Evolutionary conservation across 305 asterid species (phyloP).

Genomic region (Solanum hybrid): DNA sequence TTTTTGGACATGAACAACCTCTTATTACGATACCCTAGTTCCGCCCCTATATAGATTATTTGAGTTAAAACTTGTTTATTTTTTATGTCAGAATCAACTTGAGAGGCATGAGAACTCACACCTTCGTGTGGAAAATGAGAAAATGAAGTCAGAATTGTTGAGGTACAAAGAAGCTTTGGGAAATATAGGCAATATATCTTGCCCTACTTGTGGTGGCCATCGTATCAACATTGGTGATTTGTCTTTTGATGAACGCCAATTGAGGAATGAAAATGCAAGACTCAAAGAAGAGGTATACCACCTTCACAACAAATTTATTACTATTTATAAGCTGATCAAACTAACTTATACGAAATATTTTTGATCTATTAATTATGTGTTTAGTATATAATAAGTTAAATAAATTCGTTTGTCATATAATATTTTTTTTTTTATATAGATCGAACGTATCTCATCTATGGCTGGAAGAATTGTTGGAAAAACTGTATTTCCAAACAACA

Average conservation of each 20-base stretch:
- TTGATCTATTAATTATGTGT: not conserved
- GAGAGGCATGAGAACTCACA: slow-evolving; percentile 23
- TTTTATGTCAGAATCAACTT: slow-evolving; percentile 14
- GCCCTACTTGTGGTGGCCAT: slow-evolving; percentile 17
- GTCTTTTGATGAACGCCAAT: slow-evolving; percentile 14
- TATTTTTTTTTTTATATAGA: not conserved
- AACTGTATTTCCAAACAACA: not conserved
- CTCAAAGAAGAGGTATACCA: slow-evolving; percentile 17
- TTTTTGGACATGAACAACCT: not conserved
- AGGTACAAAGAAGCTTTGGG: slow-evolving; percentile 18
- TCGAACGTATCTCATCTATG: not conserved
- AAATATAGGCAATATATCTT: slow-evolving; percentile 3
- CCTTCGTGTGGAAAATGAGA: slow-evolving; percentile 28
- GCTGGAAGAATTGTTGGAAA: not conserved
- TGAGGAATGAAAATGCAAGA: slow-evolving; percentile 18
- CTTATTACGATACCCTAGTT: not conserved
- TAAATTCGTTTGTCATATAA: not conserved
- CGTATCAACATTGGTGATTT: not conserved
- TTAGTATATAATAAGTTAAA: not conserved
- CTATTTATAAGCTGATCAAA: not conserved
- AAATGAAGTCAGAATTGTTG: slow-evolving; percentile 13
- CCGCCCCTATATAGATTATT: not conserved
- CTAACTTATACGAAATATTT: too few species aligned
- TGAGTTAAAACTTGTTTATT: not conserved
- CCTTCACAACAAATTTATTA: not conserved